Evolutionary conservation across 345 rosid genomes (phyloP), one percentile per base, ranked within the genome.

Genomic region (Aquilaria yunnanensis): DNA sequence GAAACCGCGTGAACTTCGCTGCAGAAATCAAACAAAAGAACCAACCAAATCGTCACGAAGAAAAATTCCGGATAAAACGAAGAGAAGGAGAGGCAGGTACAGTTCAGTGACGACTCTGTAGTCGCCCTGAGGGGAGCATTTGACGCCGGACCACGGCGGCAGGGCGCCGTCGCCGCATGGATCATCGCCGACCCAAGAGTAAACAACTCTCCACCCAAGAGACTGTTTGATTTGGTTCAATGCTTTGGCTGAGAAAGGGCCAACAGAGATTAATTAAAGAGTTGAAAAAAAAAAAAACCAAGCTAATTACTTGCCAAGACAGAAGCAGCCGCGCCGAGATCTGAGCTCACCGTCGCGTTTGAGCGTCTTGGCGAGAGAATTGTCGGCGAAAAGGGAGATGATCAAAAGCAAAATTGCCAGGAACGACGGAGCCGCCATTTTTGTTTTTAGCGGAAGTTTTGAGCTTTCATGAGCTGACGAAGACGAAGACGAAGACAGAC

Each of bases 1-100:
- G 96, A 90, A 63, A 91, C 88, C 14, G 89, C 75, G 66, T 75
- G 75, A 23, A 63, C 66, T 63, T 63, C 66, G 2, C 66, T 63
- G 66, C 13, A 41, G 34, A 63, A 52, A 16, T 37, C 23, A 9
- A 56, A 32, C 46, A 13, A n/a, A 56, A 43, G 23, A 5, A 49
- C 51, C 10, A 16, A 9, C 5, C 11, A 41, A 37, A 58, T 54
- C 43, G 43, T 9, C 43, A 37, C 0, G 34, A 49, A 33, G 4
- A 31, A 54, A 9, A 6, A 7, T 37, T 0, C 10, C 32, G 11
- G 56, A 31, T 55, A 13, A 32, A 47, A 2, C 2, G 2, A 41
- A 55, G 16, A 32, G 30, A 2, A 4, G 47, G 60, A 9, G 32
- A 45, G 12, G 32, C 9, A 63, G 46, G 29, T 64, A 64, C 68